phyloP scores from a whole-genome alignment of 1,284 basidiomycete genomes.

The Pseudomicrostroma phylloplanum region DNA sequence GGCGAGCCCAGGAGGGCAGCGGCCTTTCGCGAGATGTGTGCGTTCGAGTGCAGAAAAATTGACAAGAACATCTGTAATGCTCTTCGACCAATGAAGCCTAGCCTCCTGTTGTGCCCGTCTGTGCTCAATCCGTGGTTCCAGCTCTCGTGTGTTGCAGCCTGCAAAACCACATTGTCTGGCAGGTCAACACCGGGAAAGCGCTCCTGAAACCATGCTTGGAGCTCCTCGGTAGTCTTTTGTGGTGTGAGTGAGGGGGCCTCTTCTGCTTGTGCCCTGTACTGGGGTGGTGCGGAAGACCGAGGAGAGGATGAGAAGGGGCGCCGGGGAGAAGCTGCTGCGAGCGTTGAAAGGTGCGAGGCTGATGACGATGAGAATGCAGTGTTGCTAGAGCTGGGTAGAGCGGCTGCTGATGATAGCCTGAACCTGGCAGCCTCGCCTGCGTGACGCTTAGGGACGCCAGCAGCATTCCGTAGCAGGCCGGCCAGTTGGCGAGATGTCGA shows the following conservation, averaged over 20 bases:
- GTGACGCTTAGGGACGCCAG: too few species aligned
- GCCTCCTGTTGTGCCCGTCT: slow-evolving; percentile 38
- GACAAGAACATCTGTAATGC: slow-evolving; percentile 40
- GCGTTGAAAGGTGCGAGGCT: too few species aligned
- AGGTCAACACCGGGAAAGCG: slow-evolving; percentile 14
- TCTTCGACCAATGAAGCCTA: slow-evolving; percentile 39
- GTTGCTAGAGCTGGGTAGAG: too few species aligned
- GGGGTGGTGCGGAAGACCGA: too few species aligned
- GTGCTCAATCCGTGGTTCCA: slow-evolving; percentile 23
- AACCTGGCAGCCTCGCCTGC: too few species aligned
- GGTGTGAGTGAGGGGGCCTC: background rate
- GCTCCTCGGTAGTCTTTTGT: background rate
- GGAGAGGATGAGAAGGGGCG: too few species aligned
- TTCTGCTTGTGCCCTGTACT: too few species aligned
- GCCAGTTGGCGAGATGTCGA: too few species aligned
- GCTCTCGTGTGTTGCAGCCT: slow-evolving; percentile 44
- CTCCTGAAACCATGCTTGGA: slow-evolving; percentile 12
- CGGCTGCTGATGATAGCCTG: too few species aligned
- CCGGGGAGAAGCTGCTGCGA: too few species aligned
- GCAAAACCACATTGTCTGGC: slow-evolving; percentile 23
- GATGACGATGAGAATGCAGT: too few species aligned
- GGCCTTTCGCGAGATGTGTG: background rate
- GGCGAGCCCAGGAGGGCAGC: background rate
- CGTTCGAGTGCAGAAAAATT: slow-evolving; percentile 31
- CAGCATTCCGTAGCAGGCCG: too few species aligned